Conservation (phyloP, 2,329 filamentous ascomycete species). For the Verticillium nubilum region DNA sequence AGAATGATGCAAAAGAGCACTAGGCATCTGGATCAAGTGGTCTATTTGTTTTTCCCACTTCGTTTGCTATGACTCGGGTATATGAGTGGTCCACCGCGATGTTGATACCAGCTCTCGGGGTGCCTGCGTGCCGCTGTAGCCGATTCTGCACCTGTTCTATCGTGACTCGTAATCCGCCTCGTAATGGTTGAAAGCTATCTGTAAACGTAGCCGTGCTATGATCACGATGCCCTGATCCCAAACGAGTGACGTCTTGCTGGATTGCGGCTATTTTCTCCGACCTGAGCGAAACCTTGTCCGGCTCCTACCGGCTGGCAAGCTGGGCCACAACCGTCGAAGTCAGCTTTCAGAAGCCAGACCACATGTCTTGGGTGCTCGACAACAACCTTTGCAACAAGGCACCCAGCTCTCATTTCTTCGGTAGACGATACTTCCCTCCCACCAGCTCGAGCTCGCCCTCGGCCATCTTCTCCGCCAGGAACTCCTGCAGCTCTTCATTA, state of each 20-base stretch:
- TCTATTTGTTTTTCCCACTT: neutral
- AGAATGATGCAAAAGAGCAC: neutral
- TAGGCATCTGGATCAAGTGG: neutral
- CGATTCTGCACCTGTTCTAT: neutral
- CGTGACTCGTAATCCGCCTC: neutral
- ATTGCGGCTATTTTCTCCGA: too few species aligned
- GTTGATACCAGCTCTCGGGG: neutral
- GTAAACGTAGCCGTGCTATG: too few species aligned
- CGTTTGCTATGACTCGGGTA: neutral
- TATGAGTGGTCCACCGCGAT: neutral
- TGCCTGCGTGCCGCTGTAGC: neutral
- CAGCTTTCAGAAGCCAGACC: neutral
- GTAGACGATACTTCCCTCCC: constrained; percentile 65
- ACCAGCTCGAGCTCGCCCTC: constrained; percentile 63
- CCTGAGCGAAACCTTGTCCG: too few species aligned
- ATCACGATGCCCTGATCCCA: too few species aligned
- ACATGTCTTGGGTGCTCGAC: neutral
- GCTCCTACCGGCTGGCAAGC: too few species aligned
- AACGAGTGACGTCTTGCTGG: too few species aligned
- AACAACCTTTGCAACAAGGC: neutral
- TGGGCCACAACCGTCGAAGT: too few species aligned
- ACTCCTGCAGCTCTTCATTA: constrained; percentile 79
- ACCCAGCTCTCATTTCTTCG: constrained; percentile 43
- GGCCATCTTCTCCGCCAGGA: constrained; percentile 73
- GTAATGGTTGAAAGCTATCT: neutral